These are phyloP conservation scores for Penicillium vulpinum DNA, from an alignment of 2,329 filamentous ascomycete species.

Conservation along the genomic window DNA sequence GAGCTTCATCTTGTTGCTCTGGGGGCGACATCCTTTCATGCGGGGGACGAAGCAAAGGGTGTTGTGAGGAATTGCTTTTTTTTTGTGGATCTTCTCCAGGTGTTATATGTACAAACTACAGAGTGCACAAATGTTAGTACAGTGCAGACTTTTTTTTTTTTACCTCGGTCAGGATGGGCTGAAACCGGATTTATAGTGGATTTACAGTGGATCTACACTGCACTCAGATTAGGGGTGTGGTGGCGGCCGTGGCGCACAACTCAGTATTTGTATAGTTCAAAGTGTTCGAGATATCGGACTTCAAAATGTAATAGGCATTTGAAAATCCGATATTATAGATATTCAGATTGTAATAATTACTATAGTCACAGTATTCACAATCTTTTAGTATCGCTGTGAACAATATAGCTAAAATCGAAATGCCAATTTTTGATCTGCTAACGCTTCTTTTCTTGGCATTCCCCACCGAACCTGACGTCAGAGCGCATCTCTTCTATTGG, in stretches of 20 bases:
- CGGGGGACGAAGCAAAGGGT: background rate
- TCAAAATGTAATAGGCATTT: too few species aligned
- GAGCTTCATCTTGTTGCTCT: conserved; percentile 4
- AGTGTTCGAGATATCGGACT: too few species aligned
- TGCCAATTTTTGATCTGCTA: background rate
- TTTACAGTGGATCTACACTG: conserved; percentile 9
- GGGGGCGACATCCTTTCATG: conserved; percentile 3
- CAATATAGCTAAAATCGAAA: background rate
- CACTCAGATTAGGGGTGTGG: background rate
- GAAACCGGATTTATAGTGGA: conserved; percentile 14
- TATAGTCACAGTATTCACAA: too few species aligned
- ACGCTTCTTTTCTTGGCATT: background rate
- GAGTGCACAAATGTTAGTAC: too few species aligned
- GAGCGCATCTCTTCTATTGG: background rate
- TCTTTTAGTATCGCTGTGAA: too few species aligned
- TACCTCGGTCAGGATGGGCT: background rate
- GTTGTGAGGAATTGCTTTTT: background rate
- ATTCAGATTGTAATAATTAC: too few species aligned
- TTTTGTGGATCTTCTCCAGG: conserved; percentile 2
- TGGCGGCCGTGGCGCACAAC: background rate
- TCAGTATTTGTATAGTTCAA: too few species aligned
- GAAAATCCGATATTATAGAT: too few species aligned
- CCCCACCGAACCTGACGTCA: background rate
- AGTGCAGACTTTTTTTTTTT: conserved; percentile 6
- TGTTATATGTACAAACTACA: conserved; percentile 1